Evolutionary conservation across 495 filamentous ascomycete genomes (phyloP), one percentile per base, ranked within the genome.

Genomic region (Recurvomyces mirabilis): DNA sequence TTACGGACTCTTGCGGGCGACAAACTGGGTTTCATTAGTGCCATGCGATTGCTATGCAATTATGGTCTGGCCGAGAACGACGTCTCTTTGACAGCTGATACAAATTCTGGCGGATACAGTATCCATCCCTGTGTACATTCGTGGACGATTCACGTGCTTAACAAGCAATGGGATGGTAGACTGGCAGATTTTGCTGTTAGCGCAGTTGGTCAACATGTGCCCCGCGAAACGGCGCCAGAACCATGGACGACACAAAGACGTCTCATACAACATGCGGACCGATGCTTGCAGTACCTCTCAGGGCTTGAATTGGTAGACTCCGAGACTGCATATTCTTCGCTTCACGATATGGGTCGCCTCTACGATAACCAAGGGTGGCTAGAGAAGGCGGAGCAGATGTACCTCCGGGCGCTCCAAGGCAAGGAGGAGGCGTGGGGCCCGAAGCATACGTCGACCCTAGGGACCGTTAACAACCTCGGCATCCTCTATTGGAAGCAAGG

Each of bases 381-480:
- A 24, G 7, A 40, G 13, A 45, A 60, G 49, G 62, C 61, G 38
- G 57, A 64, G 44, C 22, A 49, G 54, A 61, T 64, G 52, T 59
- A 63, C 40, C n/a, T 45, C 33, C 53, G 39, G 20, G 50, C 39
- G 26, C 29, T 50, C 18, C 9, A 32, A 52, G 60, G 55, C 43
- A 41, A 47, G 6, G 64, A 69, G 56, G 59, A 62, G 51, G 52
- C 49, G 25, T 49, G 63, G n/a, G 64, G 65, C 21, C 47, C 49
- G 42, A 55, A 68, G 50, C 66, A 68, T 48, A 47, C 49, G 40
- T 58, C 54, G 29, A 70, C 67, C 20, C 62, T 69, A 6, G 25
- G 41, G 11, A 68, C 60, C 33, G 47, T 68, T 21, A 54, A 46
- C 23, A 53, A 43, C 28, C 19, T 50, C 1, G 48, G 50, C 32